Base-by-base conservation (phyloP, 768 basidiomycete genomes). In the Naematelia aurantialba region DNA sequence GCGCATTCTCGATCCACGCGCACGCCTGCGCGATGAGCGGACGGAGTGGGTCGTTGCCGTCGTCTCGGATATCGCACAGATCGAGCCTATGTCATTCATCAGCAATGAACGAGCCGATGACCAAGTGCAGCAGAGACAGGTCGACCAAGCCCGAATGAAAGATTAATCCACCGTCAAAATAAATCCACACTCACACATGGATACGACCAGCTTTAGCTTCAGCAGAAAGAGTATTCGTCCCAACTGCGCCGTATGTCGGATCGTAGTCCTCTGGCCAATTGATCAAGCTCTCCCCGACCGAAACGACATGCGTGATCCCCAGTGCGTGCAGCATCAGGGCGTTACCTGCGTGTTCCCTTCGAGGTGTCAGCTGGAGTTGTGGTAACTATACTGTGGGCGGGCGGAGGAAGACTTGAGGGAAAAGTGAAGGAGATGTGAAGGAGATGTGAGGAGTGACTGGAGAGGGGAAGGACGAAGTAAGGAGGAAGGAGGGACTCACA, bases 271-370 rank as follows among this genome's bases (percentile, higher is more conserved):
- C 81, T 17, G 91, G 89, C 3, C 91, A 90, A 2, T 88, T 81
- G 22, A 96, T 84, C 11, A 93, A 89, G 61, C 90, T 91, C 80
- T 97, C 94, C 50, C 94, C 94, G 2, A 97, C 91, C 8, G 89
- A 92, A 26, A 98, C 92, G 62, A 98, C 92, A 73, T 98, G 93
- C 1, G 92, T 94, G 69, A 98, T 93, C 24, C 91, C 91, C 14
- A 98, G 83, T 2, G 91, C 90, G 68, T 92, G 89, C 2, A 98
- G 85, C 92, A 98, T 96, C 70, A 89, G 89, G 54, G 86, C 91
- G 76, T 98, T 98, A 25, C 86, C 81, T 0, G 94, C 94, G 68
- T 98, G 94, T 68, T 91, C 90, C 76, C n/a, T n/a, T n/a, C n/a
- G n/a, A n/a, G 14, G 39, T 8, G 39, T 63, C 52, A 51, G 48